These are phyloP conservation scores for Lolium perenne DNA, from an alignment of 176 grass and related monocot genomes.

Conservation along the genomic window DNA sequence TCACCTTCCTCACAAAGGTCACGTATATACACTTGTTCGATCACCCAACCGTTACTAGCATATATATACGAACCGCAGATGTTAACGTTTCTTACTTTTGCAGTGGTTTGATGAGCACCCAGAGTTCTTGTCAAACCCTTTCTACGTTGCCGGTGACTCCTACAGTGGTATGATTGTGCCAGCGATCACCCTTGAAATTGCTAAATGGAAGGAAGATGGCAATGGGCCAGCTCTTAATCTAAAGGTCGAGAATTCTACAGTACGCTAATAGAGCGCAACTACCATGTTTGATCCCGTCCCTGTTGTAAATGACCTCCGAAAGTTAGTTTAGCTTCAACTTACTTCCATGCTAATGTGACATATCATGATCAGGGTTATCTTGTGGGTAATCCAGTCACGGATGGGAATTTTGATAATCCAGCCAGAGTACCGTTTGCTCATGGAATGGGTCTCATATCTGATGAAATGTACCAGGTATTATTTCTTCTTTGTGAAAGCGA, in stretches of 20 bases:
- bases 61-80: not conserved
- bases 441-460: slow-evolving; percentile 70
- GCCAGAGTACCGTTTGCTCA: slow-evolving; percentile 59
- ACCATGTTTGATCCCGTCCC: too few relatives aligned
- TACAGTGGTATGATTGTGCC: slow-evolving; percentile 63
- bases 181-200: slow-evolving; percentile 47
- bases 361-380: slow-evolving; percentile 60
- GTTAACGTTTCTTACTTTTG: not conserved
- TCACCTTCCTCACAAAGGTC: slow-evolving; percentile 70
- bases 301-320: too few relatives aligned
- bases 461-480: slow-evolving; percentile 66
- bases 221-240: slow-evolving; percentile 44
- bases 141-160: slow-evolving; percentile 77
- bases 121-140: slow-evolving; percentile 62
- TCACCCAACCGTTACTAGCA: not conserved
- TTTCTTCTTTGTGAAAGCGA: not conserved
- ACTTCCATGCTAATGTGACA: not conserved
- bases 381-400: slow-evolving; percentile 65
- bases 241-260: slow-evolving; percentile 45
- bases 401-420: slow-evolving; percentile 41
- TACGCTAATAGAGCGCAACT: not conserved
- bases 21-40: not conserved
- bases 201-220: slow-evolving; percentile 38
- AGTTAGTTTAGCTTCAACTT: too few relatives aligned
- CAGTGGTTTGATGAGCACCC: slow-evolving; percentile 67